Evolutionary conservation across 306 rosid species (phyloP).

Genomic region (Arachis stenosperma): DNA sequence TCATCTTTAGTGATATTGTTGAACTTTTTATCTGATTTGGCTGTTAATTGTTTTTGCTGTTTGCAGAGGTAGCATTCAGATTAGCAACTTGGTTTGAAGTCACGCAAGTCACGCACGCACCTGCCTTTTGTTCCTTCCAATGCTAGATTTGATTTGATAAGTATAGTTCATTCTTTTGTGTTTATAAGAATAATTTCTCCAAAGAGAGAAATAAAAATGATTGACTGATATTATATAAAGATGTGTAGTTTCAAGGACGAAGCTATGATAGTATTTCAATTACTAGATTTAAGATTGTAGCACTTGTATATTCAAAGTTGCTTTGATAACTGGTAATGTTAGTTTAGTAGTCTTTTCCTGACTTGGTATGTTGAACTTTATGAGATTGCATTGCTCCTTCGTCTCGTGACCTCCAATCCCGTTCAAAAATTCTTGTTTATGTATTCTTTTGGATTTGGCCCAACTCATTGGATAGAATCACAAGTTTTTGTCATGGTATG

Average conservation of each 20-base stretch:
- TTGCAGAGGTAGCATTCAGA: slow-evolving; percentile 58
- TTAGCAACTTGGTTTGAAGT: background rate
- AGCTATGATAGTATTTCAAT: slow-evolving; percentile 12
- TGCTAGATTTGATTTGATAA: slow-evolving; percentile 50
- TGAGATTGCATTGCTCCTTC: slow-evolving; percentile 14
- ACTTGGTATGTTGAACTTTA: background rate
- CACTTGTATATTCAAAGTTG: background rate
- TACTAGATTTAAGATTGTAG: slow-evolving; percentile 18
- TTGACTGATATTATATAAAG: slow-evolving; percentile 26
- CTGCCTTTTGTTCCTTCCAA: slow-evolving; percentile 38
- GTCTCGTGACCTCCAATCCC: slow-evolving; percentile 6
- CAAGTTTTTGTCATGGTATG: too few relatives aligned
- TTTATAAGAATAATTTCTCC: slow-evolving; percentile 52
- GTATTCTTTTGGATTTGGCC: too few relatives aligned
- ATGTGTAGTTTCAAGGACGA: slow-evolving; percentile 33
- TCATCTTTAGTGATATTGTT: background rate
- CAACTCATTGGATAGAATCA: too few relatives aligned
- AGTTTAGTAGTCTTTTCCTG: background rate
- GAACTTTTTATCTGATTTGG: background rate
- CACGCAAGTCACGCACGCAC: background rate
- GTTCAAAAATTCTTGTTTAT: too few relatives aligned
- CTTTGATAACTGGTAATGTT: background rate
- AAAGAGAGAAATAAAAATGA: slow-evolving; percentile 15
- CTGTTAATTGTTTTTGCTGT: background rate
- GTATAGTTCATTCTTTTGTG: slow-evolving; percentile 54